Percentiles rank a stretch among this genome's conserved stretches.
Conservation (phyloP, 2,329 filamentous ascomycete genomes). For the Neonectria coccinea region DNA sequence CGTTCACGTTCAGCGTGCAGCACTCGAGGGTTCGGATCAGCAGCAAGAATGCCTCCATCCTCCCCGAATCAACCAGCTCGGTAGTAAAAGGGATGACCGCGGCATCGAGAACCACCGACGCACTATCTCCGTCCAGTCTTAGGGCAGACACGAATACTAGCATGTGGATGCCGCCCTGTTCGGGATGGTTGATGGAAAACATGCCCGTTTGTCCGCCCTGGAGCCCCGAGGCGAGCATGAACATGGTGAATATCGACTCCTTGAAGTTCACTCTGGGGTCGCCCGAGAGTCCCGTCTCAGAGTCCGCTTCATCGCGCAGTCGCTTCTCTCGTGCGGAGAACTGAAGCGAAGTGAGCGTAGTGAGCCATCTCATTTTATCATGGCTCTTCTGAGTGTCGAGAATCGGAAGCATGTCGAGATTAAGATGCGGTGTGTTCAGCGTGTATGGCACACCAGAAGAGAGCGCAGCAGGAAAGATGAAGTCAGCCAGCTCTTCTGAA, state of each 20-base stretch:
- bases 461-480: constrained; percentile 53
- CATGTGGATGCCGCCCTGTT: constrained; percentile 55
- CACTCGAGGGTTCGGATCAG: constrained; percentile 52
- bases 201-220: constrained; percentile 59
- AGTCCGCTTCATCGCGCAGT: constrained; percentile 47
- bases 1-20: constrained; percentile 57
- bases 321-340: constrained; percentile 58
- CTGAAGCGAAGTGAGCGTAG: constrained; percentile 52
- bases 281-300: constrained; percentile 38
- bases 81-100: constrained; percentile 59
- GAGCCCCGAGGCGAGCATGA: constrained; percentile 59
- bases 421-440: constrained; percentile 56
- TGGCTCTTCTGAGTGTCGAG: constrained; percentile 52
- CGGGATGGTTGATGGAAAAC: constrained; percentile 55
- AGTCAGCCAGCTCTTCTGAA: constrained; percentile 46
- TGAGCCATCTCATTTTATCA: constrained; percentile 53
- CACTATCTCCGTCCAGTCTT: constrained; percentile 57
- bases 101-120: constrained; percentile 59
- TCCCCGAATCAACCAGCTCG: constrained; percentile 47
- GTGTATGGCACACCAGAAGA: constrained; percentile 48
- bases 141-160: constrained; percentile 57
- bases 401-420: constrained; percentile 59
- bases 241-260: constrained; percentile 60
- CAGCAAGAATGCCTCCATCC: constrained; percentile 55
- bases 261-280: constrained; percentile 60